Evolutionary conservation across 2,329 filamentous ascomycete species (phyloP), one percentile per base, ranked within the genome.

Genomic region (Botrytis sinoallii): DNA sequence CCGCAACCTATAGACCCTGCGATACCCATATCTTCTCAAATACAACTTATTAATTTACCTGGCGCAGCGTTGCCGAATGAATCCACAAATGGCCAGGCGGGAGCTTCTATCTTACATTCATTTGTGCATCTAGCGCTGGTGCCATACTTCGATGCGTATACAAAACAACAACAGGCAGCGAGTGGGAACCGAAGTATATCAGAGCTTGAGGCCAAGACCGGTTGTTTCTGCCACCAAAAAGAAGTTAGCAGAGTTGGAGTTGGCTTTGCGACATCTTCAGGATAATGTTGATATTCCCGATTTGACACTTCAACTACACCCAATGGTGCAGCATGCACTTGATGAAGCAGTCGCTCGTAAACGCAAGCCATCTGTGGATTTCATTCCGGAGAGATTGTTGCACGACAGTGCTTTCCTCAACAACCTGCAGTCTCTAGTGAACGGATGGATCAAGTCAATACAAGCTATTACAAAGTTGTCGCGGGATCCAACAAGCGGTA

Each of bases 271-370:
- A 74, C 95, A 99, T 80, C 86, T 99, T 72, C 95, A 98, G 83
- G 95, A 99, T 83, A 98, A 99, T 83, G 94, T 97, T 73, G 97
- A 99, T 83, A 98, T 99, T 71, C 96, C 96, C 32, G 94, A 97
- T 79, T 88, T 98, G 70, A 92, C 93, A 29, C 85, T 99, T 76
- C 91, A 93, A 18, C 91, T 98, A 77, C 95, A 98, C 80, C 92
- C 95, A 42, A 88, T 97, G 46, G 94, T 99, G 32, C 94, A 97
- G 83, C 89, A 86, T 76, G 94, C 94, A 20, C 86, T 98, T 74
- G 92, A 97, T 72, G 91, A 95, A 76, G 93, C 95, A 32, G 87
- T 89, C 68, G 85, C 88, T 38, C 89, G 88, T 74, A 88, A 90
- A 75, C 84, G 87, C 29, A 92, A 92, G 77, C 90, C 94, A 1